Percentiles rank a stretch among this genome's conserved stretches.
These are phyloP conservation scores for Pichia sp. DNA, from an alignment of 1,139 yeast species.

Conservation along the genomic window DNA sequence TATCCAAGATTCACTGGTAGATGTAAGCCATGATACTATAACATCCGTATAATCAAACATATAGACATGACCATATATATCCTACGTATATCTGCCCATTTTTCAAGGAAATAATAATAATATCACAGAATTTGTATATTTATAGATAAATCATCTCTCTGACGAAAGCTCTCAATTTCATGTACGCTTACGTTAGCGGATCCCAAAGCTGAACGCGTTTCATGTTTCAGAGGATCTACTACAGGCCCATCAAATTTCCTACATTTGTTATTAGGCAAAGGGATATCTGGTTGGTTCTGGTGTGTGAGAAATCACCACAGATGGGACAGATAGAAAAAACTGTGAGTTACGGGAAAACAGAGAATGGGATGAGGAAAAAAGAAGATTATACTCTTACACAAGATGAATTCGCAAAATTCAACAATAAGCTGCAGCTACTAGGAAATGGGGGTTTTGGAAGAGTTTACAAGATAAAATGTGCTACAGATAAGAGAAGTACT, in stretches of 20 bases:
- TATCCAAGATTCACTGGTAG: conserved; percentile 98
- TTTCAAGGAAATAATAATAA: no score
- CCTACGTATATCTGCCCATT: no score
- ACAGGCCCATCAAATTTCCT: no score
- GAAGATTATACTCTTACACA: background rate
- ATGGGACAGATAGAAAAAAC: background rate
- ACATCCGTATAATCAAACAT: background rate
- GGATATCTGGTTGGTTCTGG: background rate
- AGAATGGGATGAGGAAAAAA: background rate
- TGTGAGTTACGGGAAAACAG: background rate
- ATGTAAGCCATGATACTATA: conserved; percentile 69
- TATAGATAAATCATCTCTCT: no score
- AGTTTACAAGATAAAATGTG: conserved; percentile 52
- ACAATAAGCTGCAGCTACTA: conserved; percentile 26
- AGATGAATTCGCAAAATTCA: background rate
- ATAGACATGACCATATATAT: no score
- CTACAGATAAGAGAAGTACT: conserved; percentile 46
- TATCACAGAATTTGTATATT: no score
- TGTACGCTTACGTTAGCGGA: background rate
- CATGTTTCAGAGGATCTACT: background rate
- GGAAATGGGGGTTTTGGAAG: conserved; percentile 82
- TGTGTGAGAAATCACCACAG: background rate
- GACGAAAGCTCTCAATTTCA: no score
- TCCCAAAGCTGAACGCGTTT: background rate
- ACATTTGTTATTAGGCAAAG: no score